Base-by-base conservation (phyloP, 768 basidiomycete genomes). In the Asterophora parasitica region DNA sequence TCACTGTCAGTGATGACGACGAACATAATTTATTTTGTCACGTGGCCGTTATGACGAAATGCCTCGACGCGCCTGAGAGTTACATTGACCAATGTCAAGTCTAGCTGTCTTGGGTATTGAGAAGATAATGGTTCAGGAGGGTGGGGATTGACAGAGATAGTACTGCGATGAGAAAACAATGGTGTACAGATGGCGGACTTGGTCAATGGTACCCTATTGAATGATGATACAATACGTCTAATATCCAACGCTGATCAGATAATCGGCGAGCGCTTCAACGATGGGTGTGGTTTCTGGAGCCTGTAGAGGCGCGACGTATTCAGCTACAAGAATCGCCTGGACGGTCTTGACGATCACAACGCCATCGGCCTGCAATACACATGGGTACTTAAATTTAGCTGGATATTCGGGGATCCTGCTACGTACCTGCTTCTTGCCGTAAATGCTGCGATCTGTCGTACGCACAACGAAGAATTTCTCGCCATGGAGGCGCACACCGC, bases 261-360 rank as follows among this genome's bases (percentile, higher is more conserved):
- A 92, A 65, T 92, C 87, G 28, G 82, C 91, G 17, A 94, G 69
- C 4, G 57, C 60, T 64, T 87, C 82, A 33, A 87, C 87, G 31
- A 88, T 54, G 12, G 74, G 59, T 16, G 80, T 85, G 13, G 77
- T 72, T 62, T 94, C 92, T 12, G 69, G 57, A 2, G 81, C 83
- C 61, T 87, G 85, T 33, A 63, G 60, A 0, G 90, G 90, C 4
- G 73, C 69, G 0, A 50, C 50, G 65, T 95, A 97, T 60, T 84
- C 83, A 4, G 81, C 79, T 16, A 96, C 82, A 44, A 97, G 72
- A 47, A 95, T 70, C n/a, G 89, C 91, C 59, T 88, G 85, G 51
- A 76, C 85, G 13, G 91, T 94, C 74, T 87, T 88, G 39, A 88
- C 82, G 49, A 92, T 58, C 52, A 82, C 63, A 31, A 73, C 79